A percentile compares a stretch with the other conserved stretches of the same genome.
Evolutionary conservation across 495 filamentous ascomycete species (phyloP).

Genomic region (Viridothelium virens): DNA sequence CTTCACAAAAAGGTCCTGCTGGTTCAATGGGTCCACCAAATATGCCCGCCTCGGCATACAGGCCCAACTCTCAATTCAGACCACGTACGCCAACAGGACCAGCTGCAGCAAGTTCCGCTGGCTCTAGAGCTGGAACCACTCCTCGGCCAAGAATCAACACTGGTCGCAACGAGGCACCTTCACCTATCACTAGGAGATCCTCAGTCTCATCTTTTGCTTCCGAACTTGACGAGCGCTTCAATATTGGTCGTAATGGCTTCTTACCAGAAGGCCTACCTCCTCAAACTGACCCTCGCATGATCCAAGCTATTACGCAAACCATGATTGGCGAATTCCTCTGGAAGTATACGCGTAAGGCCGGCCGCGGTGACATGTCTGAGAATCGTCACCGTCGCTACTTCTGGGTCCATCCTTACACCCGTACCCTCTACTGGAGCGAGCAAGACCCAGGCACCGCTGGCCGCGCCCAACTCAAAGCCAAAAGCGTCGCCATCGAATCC

Average conservation of each 20-base stretch:
- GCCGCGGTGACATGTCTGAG: slow-evolving; percentile 73
- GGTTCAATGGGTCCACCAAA: slow-evolving; percentile 77
- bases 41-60: slow-evolving; percentile 72
- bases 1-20: slow-evolving; percentile 44
- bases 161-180: slow-evolving; percentile 50
- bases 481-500: slow-evolving; percentile 90
- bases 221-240: slow-evolving; percentile 85
- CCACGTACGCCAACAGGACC: slow-evolving; percentile 62
- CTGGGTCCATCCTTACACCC: slow-evolving; percentile 98
- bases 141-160: slow-evolving; percentile 45
- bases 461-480: slow-evolving; percentile 71
- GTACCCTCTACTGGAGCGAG: slow-evolving; percentile 94
- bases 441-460: slow-evolving; percentile 74
- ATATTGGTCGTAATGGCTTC: slow-evolving; percentile 53
- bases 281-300: slow-evolving; percentile 89
- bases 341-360: slow-evolving; percentile 95
- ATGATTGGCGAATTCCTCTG: slow-evolving; percentile 99
- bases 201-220: slow-evolving; percentile 94
- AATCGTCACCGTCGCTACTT: slow-evolving; percentile 92
- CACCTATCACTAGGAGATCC: slow-evolving; percentile 51
- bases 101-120: slow-evolving; percentile 32
- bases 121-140: slow-evolving; percentile 43
- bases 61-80: slow-evolving; percentile 41
- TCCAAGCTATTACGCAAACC: slow-evolving; percentile 97
- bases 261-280: slow-evolving; percentile 50